Percentiles rank a stretch among this genome's conserved stretches.
Evolutionary conservation across 352 stramenopile genomes (phyloP).

Genomic region (Aphanomyces cochlioides): DNA sequence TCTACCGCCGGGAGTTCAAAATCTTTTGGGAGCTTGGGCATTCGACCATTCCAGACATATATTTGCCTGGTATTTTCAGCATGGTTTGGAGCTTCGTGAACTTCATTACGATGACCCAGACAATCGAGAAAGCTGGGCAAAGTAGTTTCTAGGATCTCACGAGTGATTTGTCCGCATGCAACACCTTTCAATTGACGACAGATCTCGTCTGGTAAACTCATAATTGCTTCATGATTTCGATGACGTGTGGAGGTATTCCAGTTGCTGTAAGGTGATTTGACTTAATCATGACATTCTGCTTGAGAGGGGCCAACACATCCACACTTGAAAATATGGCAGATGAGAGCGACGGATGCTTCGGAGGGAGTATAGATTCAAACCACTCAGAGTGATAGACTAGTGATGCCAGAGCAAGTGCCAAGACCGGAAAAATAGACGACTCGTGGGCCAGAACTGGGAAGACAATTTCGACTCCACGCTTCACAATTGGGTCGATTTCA

Average conservation of each 20-base stretch:
- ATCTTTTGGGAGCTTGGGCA: constrained; percentile 3
- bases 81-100: neutral
- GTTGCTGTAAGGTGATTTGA: neutral
- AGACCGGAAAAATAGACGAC: constrained; percentile 5
- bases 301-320: neutral
- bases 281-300: neutral
- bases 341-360: neutral
- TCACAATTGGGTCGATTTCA: too few relatives aligned
- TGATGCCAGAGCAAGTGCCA: constrained; percentile 7
- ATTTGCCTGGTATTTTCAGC: neutral
- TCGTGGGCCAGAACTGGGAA: neutral
- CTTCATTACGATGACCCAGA: neutral
- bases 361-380: neutral
- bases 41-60: neutral
- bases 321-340: constrained; percentile 4
- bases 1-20: neutral
- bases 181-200: neutral
- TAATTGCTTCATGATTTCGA: neutral
- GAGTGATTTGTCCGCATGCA: neutral
- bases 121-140: neutral
- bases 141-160: neutral
- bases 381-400: constrained; percentile 13
- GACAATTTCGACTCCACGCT: too few relatives aligned
- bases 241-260: constrained; percentile 12
- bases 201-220: neutral